Percentiles rank a stretch among this genome's conserved stretches.
These are phyloP conservation scores for Iodosphaeria phyllophila DNA, from an alignment of 2,329 filamentous ascomycete genomes.

Conservation along the genomic window DNA sequence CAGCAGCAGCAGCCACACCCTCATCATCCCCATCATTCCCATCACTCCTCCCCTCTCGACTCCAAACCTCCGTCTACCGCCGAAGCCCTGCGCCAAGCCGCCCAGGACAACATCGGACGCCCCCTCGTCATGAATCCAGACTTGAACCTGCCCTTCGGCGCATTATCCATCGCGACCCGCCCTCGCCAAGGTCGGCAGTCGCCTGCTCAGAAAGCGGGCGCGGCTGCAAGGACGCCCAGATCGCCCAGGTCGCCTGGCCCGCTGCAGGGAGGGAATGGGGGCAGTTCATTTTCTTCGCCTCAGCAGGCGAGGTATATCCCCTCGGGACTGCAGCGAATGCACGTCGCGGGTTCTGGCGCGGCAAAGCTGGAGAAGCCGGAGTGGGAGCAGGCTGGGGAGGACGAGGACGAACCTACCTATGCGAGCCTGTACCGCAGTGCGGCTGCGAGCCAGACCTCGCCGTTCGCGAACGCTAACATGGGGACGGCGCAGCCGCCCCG, in stretches of 20 bases:
- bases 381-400: constrained; percentile 1
- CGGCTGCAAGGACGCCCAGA: constrained; percentile 2
- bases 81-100: constrained; percentile 10
- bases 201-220: constrained; percentile 5
- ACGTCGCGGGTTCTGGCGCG: too few relatives aligned
- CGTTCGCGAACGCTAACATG: constrained; percentile 8
- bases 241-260: neutral
- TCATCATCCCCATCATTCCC: too few relatives aligned
- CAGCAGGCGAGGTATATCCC: too few relatives aligned
- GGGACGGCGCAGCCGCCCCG: too few relatives aligned
- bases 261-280: constrained; percentile 1
- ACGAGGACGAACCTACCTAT: constrained; percentile 7
- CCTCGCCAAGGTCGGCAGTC: constrained; percentile 9
- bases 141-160: constrained; percentile 19
- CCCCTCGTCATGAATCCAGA: constrained; percentile 17
- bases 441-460: constrained; percentile 11
- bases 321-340: too few relatives aligned
- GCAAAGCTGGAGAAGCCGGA: constrained; percentile 2
- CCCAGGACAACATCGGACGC: constrained; percentile 12
- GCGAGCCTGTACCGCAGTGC: constrained; percentile 9
- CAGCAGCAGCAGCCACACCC: too few relatives aligned
- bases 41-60: too few relatives aligned
- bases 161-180: constrained; percentile 19
- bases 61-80: constrained; percentile 8
- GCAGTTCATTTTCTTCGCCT: too few relatives aligned